Base-by-base conservation (phyloP, 345 rosid species). In the Geranium rotundifolium region DNA sequence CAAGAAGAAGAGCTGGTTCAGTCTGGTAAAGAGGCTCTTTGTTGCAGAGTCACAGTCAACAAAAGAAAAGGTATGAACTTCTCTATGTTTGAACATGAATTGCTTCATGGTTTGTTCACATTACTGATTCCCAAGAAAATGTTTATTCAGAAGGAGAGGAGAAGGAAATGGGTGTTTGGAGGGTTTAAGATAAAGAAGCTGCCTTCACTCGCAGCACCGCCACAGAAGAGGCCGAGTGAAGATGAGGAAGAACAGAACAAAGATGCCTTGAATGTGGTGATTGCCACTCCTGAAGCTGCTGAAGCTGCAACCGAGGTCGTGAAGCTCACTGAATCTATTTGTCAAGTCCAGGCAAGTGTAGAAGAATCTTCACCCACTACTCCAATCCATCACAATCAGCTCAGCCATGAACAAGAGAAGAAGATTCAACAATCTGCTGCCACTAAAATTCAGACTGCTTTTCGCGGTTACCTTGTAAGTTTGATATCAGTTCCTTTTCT, bases 401-500 rank as follows among this genome's bases (percentile, higher is more conserved):
- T 7, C 37, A 31, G 7, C 61, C 71, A 63, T 61, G 74, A 62
- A 29, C 57, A 37, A 7, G 69, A 68, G 61, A 65, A n/a, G 31
- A 61, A 75, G 65, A 63, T 67, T 60, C 76, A 74, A 64, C 71
- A 77, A 54, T 60, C 61, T 34, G 77, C 96, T 54, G 87, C 90
- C 65, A 73, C 68, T 58, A 79, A 59, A 67, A 89, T 91, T 61
- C 98, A 91, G 68, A 73, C 95, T 0, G 76, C 82, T 39, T 91
- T 85, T 54, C 73, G 96, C 16, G 89, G 89, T 59, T 85, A 74
- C 77, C 91, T 91, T 71, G 95, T 89, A 76, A 85, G 90, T 76
- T 67, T 46, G 19, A 61, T 63, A 23, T n/a, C n/a, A n/a, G n/a
- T n/a, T n/a, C n/a, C 18, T 20, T 16, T 58, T 62, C 17, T 46